Percentiles rank a stretch among this genome's conserved stretches.
These are phyloP conservation scores for Bipolaris victoriae DNA, from an alignment of 2,329 filamentous ascomycete species.

Conservation along the genomic window DNA sequence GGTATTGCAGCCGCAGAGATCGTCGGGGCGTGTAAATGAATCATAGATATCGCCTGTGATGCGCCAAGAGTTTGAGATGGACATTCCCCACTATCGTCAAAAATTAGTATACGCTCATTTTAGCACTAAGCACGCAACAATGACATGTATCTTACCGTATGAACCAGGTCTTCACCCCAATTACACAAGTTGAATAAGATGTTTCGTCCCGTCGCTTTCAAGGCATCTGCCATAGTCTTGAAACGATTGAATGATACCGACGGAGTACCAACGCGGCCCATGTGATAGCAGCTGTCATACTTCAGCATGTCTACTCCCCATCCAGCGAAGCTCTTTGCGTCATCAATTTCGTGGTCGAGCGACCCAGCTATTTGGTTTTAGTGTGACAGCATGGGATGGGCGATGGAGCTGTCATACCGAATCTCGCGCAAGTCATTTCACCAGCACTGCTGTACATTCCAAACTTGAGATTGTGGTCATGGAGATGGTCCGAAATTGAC, in stretches of 20 bases:
- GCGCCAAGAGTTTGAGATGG: constrained; percentile 45
- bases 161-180: constrained; percentile 44
- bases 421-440: constrained; percentile 60
- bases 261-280: constrained; percentile 36
- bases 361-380: constrained; percentile 28
- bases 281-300: constrained; percentile 47
- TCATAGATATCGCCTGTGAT: constrained; percentile 42
- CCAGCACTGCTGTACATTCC: constrained; percentile 68
- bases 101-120: constrained; percentile 2
- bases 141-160: constrained; percentile 21
- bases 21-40: constrained; percentile 37
- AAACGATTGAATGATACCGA: constrained; percentile 35
- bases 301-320: constrained; percentile 49
- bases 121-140: neutral
- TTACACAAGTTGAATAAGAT: constrained; percentile 43
- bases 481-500: constrained; percentile 54
- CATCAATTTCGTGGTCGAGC: constrained; percentile 33
- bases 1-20: constrained; percentile 35
- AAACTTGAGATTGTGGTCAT: constrained; percentile 60
- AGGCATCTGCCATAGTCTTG: constrained; percentile 36
- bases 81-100: constrained; percentile 39
- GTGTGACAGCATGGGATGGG: neutral
- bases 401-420: constrained; percentile 44
- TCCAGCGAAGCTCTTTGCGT: constrained; percentile 35
- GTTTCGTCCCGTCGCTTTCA: constrained; percentile 31